Percentiles rank a stretch among this genome's conserved stretches.
phyloP scores from a whole-genome alignment of 192 early-diverging fungal species.

The Cetraspora pellucida region DNA sequence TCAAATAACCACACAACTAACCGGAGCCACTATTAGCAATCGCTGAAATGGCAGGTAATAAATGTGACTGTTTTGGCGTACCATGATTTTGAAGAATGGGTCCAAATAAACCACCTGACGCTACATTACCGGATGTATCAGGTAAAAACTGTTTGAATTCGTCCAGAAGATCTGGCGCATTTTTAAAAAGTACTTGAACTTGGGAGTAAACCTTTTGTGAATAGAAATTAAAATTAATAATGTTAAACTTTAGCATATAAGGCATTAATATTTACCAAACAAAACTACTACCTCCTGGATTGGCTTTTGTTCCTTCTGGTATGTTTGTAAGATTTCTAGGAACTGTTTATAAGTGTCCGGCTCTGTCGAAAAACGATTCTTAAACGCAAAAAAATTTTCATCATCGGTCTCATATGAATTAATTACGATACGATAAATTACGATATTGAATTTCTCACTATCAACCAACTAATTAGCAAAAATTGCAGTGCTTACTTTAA shows the following conservation, averaged over 20 bases:
- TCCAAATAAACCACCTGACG: conserved; percentile 47
- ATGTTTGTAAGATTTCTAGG: conserved; percentile 95
- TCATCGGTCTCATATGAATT: no score
- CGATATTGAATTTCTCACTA: conserved; percentile 9
- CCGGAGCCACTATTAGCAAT: conserved; percentile 55
- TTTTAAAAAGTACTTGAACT: conserved; percentile 86
- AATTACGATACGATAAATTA: neutral
- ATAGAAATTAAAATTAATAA: neutral
- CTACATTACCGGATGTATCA: conserved; percentile 70
- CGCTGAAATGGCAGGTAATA: conserved; percentile 47
- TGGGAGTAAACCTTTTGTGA: conserved; percentile 81
- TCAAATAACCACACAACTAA: conserved; percentile 30
- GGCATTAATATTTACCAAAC: neutral
- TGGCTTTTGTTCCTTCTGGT: conserved; percentile 94
- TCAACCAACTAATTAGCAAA: neutral
- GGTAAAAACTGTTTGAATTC: conserved; percentile 99
- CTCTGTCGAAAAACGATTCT: conserved; percentile 89
- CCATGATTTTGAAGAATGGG: conserved; percentile 44
- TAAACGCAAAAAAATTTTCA: conserved; percentile 14
- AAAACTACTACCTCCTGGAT: conserved; percentile 78
- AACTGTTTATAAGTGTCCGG: conserved; percentile 98
- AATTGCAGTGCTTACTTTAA: conserved; percentile 67
- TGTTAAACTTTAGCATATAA: neutral
- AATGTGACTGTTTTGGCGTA: conserved; percentile 39
- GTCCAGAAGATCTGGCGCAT: conserved; percentile 85